Base-by-base conservation (phyloP, 2,329 filamentous ascomycete genomes). In the Camillea tinctor region DNA sequence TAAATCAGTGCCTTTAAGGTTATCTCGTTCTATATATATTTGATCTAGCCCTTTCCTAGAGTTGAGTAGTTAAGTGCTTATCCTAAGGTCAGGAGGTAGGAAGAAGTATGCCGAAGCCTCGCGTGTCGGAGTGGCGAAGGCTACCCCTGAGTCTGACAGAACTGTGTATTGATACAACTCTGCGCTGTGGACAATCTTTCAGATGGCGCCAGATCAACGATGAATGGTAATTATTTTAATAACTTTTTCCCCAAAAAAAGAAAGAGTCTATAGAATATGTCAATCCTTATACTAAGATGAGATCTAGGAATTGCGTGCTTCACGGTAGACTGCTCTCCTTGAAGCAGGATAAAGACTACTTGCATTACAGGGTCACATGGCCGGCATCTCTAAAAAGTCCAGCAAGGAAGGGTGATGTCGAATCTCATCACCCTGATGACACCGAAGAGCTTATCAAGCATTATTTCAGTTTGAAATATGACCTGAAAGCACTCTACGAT, bases 181-280 rank as follows among this genome's bases (percentile, higher is more conserved):
- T 99, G 36, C 88, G 94, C 63, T 99, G 95, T 74, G 95, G 95
- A 3, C 95, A 99, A 75, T 97, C 94, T 0, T 99, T 99, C 69
- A 88, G 94, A 79, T 99, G 95, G 95, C 89, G 89, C 63, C 93
- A 93, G 72, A 86, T 92, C 54, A 84, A 87, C 50, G 87, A 93
- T 73, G 89, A 94, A 80, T 99, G 95, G 95, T 91, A 69, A 65
- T 74, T 70, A 44, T 22, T 51, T 30, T 30, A 11, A 30, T 17
- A 20, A 21, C 26, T 56, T 44, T 17, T 22, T 51, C 7, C 21
- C 6, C 21, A 26, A 26, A 26, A 26, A 26, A 26, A 26, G 2
- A 30, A 30, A 30, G 2, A 30, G n/a, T n/a, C n/a, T 30, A 30
- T 26, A 26, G 24, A 4, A 30, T 30, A 30, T 30, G 26, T 30